Conservation (phyloP, 2,329 filamentous ascomycete species). For the Fusarium burgessii region DNA sequence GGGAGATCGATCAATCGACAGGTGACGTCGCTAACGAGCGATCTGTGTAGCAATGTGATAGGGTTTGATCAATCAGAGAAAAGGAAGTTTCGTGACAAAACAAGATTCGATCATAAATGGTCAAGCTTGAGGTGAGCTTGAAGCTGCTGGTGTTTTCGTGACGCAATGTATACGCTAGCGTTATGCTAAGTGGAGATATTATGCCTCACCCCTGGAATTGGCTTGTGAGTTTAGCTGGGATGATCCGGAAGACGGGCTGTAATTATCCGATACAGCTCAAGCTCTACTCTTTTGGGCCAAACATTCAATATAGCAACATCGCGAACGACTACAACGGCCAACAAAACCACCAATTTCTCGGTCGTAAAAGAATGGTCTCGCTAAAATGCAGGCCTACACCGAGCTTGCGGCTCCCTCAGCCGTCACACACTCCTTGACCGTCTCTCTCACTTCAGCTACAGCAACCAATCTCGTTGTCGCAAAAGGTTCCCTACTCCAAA, state of each 20-base stretch:
- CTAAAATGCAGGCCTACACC: conserved; percentile 93
- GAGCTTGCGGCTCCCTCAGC: conserved; percentile 95
- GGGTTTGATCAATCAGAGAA: conserved; percentile 24
- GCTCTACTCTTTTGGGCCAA: conserved; percentile 39
- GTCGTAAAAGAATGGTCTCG: conserved; percentile 52
- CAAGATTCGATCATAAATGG: conserved; percentile 33
- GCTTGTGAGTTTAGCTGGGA: not conserved
- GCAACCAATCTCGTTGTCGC: conserved; percentile 90
- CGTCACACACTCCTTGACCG: conserved; percentile 85
- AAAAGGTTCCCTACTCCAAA: conserved; percentile 91
- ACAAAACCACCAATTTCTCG: conserved; percentile 33
- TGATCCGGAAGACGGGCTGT: conserved; percentile 16
- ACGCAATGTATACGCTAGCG: conserved; percentile 44
- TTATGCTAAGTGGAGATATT: conserved; percentile 18
- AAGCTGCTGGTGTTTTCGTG: conserved; percentile 38
- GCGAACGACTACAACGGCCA: not conserved
- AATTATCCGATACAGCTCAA: conserved; percentile 33
- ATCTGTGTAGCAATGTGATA: conserved; percentile 10
- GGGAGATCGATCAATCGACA: conserved; percentile 17
- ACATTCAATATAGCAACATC: conserved; percentile 37
- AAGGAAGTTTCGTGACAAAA: conserved; percentile 18
- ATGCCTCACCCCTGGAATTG: conserved; percentile 10
- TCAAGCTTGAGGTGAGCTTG: conserved; percentile 26
- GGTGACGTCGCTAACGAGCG: conserved; percentile 33
- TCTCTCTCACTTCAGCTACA: conserved; percentile 81